Percentiles rank a stretch among this genome's conserved stretches.
These are phyloP conservation scores for Hypoxylon fuscum DNA, from an alignment of 495 filamentous ascomycete species.

Conservation along the genomic window DNA sequence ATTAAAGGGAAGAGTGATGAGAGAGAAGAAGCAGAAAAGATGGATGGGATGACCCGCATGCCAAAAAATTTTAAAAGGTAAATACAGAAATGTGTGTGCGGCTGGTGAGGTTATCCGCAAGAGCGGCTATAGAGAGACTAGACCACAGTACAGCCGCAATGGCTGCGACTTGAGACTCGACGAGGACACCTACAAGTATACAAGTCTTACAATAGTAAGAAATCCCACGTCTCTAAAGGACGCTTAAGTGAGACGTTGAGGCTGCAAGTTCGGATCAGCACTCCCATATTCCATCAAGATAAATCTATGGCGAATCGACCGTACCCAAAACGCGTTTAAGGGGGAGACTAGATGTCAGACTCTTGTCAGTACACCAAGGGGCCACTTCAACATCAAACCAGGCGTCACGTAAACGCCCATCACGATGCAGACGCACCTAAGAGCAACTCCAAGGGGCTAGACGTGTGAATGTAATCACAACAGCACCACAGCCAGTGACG, in stretches of 20 bases:
- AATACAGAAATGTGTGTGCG: neutral
- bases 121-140: neutral
- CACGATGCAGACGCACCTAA: constrained; percentile 1
- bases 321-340: neutral
- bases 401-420: neutral
- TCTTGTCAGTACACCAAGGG: constrained; percentile 10
- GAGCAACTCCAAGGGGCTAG: neutral
- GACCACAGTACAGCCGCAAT: neutral
- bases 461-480: constrained; percentile 1
- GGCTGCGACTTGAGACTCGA: neutral
- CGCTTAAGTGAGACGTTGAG: too few species aligned
- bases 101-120: neutral
- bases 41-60: neutral
- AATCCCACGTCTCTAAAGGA: neutral
- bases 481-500: constrained; percentile 6
- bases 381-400: neutral
- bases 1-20: neutral
- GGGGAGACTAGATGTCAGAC: neutral
- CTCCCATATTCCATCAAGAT: too few species aligned
- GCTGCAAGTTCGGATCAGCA: too few species aligned
- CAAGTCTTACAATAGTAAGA: constrained; percentile 10
- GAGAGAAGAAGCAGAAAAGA: neutral
- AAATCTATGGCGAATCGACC: too few species aligned
- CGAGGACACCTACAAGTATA: neutral
- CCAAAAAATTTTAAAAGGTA: neutral